phyloP scores from a whole-genome alignment of 2,329 filamentous ascomycete genomes.

The Fusarium domesticum region DNA sequence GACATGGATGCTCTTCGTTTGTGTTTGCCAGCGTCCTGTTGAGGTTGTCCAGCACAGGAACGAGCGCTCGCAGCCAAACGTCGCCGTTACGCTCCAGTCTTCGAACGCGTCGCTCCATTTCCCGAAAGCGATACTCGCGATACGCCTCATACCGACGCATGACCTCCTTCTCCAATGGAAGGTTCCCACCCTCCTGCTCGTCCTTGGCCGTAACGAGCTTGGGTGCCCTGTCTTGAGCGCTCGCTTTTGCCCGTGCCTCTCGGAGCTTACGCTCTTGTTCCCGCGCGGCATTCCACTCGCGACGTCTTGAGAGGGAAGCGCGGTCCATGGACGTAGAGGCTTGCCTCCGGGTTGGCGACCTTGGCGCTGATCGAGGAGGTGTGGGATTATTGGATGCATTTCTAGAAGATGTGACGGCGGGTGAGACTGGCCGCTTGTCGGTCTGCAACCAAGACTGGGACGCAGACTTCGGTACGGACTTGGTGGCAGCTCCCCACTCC shows the following conservation, averaged over 20 bases:
- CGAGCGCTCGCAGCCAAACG: conserved; percentile 43
- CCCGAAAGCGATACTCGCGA: conserved; percentile 41
- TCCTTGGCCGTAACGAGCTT: conserved; percentile 21
- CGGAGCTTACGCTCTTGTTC: conserved; percentile 27
- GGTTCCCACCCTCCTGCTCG: conserved; percentile 22
- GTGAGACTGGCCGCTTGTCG: conserved; percentile 8
- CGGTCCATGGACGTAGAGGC: conserved; percentile 21
- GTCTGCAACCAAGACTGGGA: conserved; percentile 2
- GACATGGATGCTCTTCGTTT: conserved; percentile 12
- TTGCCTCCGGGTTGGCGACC: conserved; percentile 28
- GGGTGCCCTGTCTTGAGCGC: conserved; percentile 21
- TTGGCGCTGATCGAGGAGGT: conserved; percentile 31
- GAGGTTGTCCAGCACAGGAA: conserved; percentile 45
- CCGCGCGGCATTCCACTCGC: conserved; percentile 34
- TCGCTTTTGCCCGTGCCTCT: conserved; percentile 17
- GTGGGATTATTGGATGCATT: conserved; percentile 27
- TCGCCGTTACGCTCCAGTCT: conserved; percentile 48
- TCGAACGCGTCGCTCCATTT: conserved; percentile 47
- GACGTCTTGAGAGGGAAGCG: conserved; percentile 33
- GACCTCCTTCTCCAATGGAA: conserved; percentile 34
- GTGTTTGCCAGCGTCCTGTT: conserved; percentile 35
- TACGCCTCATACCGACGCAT: conserved; percentile 40
- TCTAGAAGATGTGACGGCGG: conserved; percentile 9
- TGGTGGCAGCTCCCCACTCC: conserved; percentile 3
- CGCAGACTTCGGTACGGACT: neutral